Conservation (phyloP, 164 flowering plant species). For the Santalum album region DNA sequence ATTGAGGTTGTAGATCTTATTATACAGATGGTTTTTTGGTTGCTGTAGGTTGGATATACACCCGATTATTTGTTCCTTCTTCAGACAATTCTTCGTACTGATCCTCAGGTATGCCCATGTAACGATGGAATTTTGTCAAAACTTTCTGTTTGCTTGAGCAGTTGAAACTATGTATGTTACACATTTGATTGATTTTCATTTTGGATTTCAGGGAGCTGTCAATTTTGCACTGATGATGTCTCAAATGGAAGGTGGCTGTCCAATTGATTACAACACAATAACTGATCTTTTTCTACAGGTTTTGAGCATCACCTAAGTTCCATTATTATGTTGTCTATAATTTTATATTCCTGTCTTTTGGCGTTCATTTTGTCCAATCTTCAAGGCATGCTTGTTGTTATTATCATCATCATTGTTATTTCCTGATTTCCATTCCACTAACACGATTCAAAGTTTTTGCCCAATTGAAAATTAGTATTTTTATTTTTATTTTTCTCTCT, state of each 20-base stretch:
- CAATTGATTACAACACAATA: constrained; percentile 96
- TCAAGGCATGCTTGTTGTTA: no score
- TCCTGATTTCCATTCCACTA: no score
- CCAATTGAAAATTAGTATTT: neutral
- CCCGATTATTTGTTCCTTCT: constrained; percentile 96
- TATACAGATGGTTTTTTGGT: constrained; percentile 6
- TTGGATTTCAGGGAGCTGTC: constrained; percentile 78
- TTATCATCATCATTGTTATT: no score
- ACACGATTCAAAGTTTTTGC: constrained; percentile 1
- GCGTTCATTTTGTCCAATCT: no score
- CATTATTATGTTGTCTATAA: no score
- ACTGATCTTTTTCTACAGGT: constrained; percentile 99
- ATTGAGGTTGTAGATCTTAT: neutral
- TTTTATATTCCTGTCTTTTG: no score
- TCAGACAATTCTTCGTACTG: constrained; percentile 92
- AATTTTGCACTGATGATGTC: constrained; percentile 99
- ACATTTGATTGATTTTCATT: no score
- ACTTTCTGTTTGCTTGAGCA: no score
- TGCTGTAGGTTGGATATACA: constrained; percentile 82
- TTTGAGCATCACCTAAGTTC: neutral
- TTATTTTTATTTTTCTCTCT: neutral
- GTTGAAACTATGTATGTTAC: no score
- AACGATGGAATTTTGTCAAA: neutral
- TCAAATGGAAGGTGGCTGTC: constrained; percentile 99
- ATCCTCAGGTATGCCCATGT: constrained; percentile 73